Base-by-base conservation (phyloP, 2,329 filamentous ascomycete species). In the Colletotrichum eremochloae region DNA sequence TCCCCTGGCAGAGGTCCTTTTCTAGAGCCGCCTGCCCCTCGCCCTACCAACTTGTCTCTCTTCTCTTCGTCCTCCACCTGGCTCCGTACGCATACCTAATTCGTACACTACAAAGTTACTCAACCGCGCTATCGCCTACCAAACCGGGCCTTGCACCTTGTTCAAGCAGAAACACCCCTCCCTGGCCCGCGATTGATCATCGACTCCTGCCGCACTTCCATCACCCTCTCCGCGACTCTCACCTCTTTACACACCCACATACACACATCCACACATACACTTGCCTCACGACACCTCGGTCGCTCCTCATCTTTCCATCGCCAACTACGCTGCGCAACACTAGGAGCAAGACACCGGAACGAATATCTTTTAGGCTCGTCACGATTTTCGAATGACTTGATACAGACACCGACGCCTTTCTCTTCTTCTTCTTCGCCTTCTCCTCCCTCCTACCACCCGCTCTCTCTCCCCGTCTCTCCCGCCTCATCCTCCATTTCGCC, bases 21-120 rank as follows among this genome's bases (percentile, higher is more conserved):
- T 69, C 60, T 72, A 72, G 69, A 72, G 69, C 66, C 66, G 69
- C 69, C 69, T 72, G 67, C 67, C 71, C 70, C 67, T 73, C 67
- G 71, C 71, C 62, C 36, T 71, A 67, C 67, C 67, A 65, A 67
- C 42, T 58, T 71, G 56, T 73, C 67, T 73, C 67, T 72, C 67
- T 73, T 46, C 67, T 71, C 71, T 71, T 67, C 70, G 46, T 63
- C 73, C 71, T 64, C 62, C 57, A 46, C 71, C 56, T 50, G 53
- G 48, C 63, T 67, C 63, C 50, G 50, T 62, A 50, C 48, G 15
- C 11, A 29, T 15, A 15, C 48, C 8, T 24, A 24, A 24, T 24
- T n/a, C 14, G 50, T 29, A 18, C 24, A 18, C 18, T 46, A 48
- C 38, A 11, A 11, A n/a, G n/a, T 5, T 48, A 64, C 65, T 64